These are phyloP conservation scores for Bromus sterilis DNA, from an alignment of 176 grass and related monocot species.

Conservation along the genomic window DNA sequence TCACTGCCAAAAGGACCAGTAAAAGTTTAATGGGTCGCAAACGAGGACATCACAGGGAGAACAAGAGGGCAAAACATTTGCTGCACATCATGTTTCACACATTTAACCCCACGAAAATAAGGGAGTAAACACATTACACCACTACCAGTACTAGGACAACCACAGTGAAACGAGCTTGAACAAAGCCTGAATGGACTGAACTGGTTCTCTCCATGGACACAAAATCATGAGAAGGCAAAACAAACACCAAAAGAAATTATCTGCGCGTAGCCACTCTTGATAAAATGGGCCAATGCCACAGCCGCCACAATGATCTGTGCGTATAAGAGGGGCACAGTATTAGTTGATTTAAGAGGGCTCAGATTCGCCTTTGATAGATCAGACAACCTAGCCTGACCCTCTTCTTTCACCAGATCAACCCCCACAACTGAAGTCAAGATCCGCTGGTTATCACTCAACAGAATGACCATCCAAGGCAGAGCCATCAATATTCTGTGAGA, in stretches of 20 bases:
- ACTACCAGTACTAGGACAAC: neutral
- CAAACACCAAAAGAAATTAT: neutral
- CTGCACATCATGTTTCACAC: no score
- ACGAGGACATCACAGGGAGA: no score
- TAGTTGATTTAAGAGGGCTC: neutral
- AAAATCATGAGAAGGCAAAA: neutral
- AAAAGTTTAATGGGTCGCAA: no score
- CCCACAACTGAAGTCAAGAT: neutral
- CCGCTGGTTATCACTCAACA: neutral
- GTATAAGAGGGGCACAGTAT: no score
- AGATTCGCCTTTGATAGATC: conserved; percentile 25
- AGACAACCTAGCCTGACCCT: neutral
- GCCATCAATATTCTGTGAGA: neutral
- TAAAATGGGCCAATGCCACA: neutral
- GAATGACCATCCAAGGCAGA: conserved; percentile 19
- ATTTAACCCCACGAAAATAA: neutral
- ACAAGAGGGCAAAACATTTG: no score
- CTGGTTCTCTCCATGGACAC: neutral
- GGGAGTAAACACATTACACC: neutral
- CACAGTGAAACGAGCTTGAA: neutral
- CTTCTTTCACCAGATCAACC: neutral
- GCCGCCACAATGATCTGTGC: no score
- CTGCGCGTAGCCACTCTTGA: neutral
- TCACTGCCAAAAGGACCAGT: no score
- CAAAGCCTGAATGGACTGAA: neutral